These are phyloP conservation scores for Phylloporus sp. DNA, from an alignment of 768 basidiomycete species.

Conservation along the genomic window DNA sequence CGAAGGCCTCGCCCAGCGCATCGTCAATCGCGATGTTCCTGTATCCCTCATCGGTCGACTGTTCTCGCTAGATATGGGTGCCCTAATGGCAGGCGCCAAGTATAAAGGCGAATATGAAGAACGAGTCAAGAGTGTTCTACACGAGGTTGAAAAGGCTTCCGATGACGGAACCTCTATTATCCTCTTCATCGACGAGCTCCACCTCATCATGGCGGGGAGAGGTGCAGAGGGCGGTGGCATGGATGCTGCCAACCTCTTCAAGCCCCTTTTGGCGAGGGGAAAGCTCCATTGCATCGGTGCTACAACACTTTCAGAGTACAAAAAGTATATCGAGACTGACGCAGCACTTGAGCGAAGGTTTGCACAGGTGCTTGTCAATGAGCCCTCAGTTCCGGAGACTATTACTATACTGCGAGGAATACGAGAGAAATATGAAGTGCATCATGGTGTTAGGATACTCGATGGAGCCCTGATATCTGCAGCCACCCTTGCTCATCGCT, in stretches of 20 bases:
- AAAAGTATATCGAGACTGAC: slow-evolving; percentile 91
- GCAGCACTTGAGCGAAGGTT: slow-evolving; percentile 88
- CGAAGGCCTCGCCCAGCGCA: slow-evolving; percentile 93
- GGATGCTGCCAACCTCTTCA: slow-evolving; percentile 91
- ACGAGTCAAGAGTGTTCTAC: slow-evolving; percentile 85
- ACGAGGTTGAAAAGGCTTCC: slow-evolving; percentile 87
- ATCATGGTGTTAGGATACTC: slow-evolving; percentile 84
- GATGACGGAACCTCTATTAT: slow-evolving; percentile 77
- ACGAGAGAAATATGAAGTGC: slow-evolving; percentile 89
- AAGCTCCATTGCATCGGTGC: slow-evolving; percentile 80
- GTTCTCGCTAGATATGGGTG: slow-evolving; percentile 90
- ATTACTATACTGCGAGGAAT: slow-evolving; percentile 94
- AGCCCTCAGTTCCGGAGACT: slow-evolving; percentile 83
- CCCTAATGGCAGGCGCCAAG: slow-evolving; percentile 87
- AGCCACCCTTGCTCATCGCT: slow-evolving; percentile 89
- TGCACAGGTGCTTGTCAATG: slow-evolving; percentile 90
- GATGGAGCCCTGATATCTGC: slow-evolving; percentile 87
- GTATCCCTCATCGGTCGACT: slow-evolving; percentile 65
- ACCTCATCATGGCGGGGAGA: slow-evolving; percentile 89
- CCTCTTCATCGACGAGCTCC: slow-evolving; percentile 92
- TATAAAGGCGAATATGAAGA: slow-evolving; percentile 98
- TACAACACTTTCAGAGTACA: slow-evolving; percentile 88
- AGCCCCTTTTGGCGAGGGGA: slow-evolving; percentile 85
- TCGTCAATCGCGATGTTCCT: slow-evolving; percentile 90
- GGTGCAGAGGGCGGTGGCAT: slow-evolving; percentile 83